Evolutionary conservation across 257 asterid species (phyloP).

Genomic region (Solanum pimpinellifolium): DNA sequence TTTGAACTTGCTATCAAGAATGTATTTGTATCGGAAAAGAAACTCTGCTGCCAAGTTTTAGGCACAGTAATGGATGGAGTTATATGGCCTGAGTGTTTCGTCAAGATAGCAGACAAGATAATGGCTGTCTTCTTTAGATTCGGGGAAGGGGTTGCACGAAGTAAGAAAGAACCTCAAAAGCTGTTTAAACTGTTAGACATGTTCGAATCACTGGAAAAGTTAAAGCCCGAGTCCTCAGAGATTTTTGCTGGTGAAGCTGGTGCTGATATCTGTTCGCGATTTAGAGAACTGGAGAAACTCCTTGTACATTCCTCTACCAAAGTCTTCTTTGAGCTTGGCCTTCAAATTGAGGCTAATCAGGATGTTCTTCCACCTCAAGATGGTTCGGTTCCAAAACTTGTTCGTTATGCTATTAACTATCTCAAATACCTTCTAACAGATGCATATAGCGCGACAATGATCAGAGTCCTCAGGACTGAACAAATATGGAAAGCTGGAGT

Average conservation of each 20-base stretch:
- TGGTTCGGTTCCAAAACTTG: slow-evolving; percentile 71
- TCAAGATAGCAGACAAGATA: slow-evolving; percentile 72
- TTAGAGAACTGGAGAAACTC: slow-evolving; percentile 61
- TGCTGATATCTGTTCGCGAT: slow-evolving; percentile 44
- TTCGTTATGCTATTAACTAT: slow-evolving; percentile 59
- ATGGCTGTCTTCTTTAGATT: slow-evolving; percentile 91
- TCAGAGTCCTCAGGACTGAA: slow-evolving; percentile 42
- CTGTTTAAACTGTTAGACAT: slow-evolving; percentile 80
- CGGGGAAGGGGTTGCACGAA: slow-evolving; percentile 75
- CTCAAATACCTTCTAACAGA: slow-evolving; percentile 49
- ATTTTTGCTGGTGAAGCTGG: slow-evolving; percentile 58
- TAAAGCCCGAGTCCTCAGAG: slow-evolving; percentile 32
- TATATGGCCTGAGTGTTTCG: slow-evolving; percentile 68
- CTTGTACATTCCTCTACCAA: slow-evolving; percentile 53
- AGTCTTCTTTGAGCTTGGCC: slow-evolving; percentile 68
- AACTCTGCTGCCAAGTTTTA: slow-evolving; percentile 39
- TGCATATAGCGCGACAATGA: slow-evolving; percentile 39
- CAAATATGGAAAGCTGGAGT: slow-evolving; percentile 57
- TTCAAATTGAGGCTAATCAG: slow-evolving; percentile 60
- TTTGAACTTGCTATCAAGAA: slow-evolving; percentile 41
- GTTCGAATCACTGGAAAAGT: slow-evolving; percentile 46
- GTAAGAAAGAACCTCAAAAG: slow-evolving; percentile 77
- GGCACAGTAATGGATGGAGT: slow-evolving; percentile 37
- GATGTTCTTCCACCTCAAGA: slow-evolving; percentile 58
- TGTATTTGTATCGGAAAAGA: slow-evolving; percentile 55